A percentile compares a stretch with the other conserved stretches of the same genome.
Evolutionary conservation across 2,329 filamentous ascomycete genomes (phyloP).

Genomic region (Lasiodiplodia sp.): DNA sequence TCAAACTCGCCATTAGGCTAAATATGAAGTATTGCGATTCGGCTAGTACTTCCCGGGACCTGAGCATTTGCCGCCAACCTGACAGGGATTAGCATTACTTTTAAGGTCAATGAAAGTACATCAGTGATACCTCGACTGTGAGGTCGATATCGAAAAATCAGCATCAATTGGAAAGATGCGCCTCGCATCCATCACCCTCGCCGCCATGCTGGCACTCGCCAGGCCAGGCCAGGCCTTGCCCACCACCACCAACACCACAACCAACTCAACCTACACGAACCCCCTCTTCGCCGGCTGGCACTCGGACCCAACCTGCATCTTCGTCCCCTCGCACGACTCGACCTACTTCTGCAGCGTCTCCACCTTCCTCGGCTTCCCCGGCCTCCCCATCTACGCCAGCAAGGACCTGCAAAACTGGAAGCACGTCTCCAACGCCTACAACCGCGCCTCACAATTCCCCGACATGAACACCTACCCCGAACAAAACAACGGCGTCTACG

Average conservation of each 20-base stretch:
- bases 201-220: background rate
- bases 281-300: conserved; percentile 57
- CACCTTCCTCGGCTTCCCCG: conserved; percentile 54
- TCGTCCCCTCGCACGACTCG: conserved; percentile 40
- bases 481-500: conserved; percentile 46
- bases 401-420: conserved; percentile 54
- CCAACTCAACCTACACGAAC: conserved; percentile 19
- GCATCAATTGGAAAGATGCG: background rate
- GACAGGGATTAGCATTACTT: background rate
- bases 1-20: background rate
- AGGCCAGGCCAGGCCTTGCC: background rate
- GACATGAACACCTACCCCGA: conserved; percentile 37
- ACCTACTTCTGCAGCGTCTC: conserved; percentile 55
- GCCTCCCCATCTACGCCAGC: conserved; percentile 53
- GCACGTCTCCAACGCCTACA: conserved; percentile 38
- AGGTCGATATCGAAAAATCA: background rate
- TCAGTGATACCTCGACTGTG: background rate
- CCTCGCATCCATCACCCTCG: background rate
- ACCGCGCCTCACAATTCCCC: background rate
- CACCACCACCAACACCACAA: conserved; percentile 33
- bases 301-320: conserved; percentile 54
- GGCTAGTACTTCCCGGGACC: background rate
- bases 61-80: background rate
- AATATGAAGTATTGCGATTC: background rate
- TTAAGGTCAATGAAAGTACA: background rate